These are phyloP conservation scores for Trichosporon sp. DNA, from an alignment of 1,284 basidiomycete species.

Conservation along the genomic window DNA sequence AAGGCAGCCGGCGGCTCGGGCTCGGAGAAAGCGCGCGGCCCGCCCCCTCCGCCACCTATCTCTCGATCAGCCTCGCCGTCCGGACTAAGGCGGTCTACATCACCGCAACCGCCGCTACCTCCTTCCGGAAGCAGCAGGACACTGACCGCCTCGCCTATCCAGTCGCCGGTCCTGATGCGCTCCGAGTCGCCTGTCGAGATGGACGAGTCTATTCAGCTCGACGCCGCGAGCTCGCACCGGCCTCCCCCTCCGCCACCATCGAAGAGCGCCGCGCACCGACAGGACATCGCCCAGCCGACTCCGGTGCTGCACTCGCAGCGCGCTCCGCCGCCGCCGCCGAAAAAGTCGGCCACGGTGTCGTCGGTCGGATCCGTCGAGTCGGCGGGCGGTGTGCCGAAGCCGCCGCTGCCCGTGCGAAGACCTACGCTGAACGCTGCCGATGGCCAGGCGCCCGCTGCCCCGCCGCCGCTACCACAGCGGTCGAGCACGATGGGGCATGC, in stretches of 20 bases:
- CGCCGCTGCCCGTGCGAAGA: slow-evolving; percentile 11
- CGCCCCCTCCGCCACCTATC: slow-evolving; percentile 3
- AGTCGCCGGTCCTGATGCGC: neutral
- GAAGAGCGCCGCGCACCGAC: neutral
- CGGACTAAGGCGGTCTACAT: neutral
- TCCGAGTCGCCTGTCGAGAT: neutral
- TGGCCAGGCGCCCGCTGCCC: neutral
- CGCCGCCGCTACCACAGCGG: neutral
- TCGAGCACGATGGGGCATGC: neutral
- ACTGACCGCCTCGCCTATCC: neutral
- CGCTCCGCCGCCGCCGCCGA: neutral
- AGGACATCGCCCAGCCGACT: neutral
- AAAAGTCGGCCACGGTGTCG: neutral
- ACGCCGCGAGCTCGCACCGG: neutral
- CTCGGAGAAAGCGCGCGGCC: neutral
- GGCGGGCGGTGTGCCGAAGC: neutral
- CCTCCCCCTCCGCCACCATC: slow-evolving; percentile 10
- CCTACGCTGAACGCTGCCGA: neutral
- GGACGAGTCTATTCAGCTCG: neutral
- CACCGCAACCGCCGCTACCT: no score
- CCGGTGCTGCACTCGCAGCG: neutral
- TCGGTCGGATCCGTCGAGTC: neutral
- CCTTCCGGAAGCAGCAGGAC: no score
- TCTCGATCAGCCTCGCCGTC: neutral
- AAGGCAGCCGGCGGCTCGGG: neutral